Conservation (phyloP, 116 monocot species). For the Papilionanthe hybrid region DNA sequence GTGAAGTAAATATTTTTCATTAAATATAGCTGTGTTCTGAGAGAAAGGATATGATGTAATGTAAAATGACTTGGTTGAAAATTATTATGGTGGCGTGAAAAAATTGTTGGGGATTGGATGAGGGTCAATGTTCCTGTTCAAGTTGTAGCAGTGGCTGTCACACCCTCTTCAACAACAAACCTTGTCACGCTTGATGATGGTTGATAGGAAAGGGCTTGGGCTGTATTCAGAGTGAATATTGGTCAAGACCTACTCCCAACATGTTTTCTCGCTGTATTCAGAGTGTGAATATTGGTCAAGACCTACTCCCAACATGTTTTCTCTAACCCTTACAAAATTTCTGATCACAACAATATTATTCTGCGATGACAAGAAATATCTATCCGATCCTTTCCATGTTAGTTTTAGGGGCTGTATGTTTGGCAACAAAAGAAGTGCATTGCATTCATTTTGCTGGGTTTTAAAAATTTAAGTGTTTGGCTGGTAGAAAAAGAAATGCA, state of each 20-base stretch:
- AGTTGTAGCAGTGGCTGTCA: conserved; percentile 70
- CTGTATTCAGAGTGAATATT: no score
- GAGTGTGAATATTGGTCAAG: conserved; percentile 47
- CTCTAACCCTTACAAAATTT: conserved; percentile 9
- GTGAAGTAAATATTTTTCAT: background rate
- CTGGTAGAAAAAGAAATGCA: no score
- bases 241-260: no score
- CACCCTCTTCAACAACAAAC: no score
- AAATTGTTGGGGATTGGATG: conserved; percentile 16
- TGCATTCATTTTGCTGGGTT: no score
- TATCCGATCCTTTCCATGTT: conserved; percentile 57
- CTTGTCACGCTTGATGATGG: conserved; percentile 47
- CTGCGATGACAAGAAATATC: conserved; percentile 40
- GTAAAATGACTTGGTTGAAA: conserved; percentile 66
- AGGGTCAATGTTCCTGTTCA: conserved; percentile 55
- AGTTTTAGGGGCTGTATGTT: background rate
- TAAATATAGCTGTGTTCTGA: background rate
- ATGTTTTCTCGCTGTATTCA: no score
- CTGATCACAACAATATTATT: conserved; percentile 24
- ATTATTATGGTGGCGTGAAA: conserved; percentile 21
- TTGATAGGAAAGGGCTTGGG: conserved; percentile 70
- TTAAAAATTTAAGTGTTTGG: no score
- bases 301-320: conserved; percentile 54
- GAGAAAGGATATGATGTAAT: conserved; percentile 46
- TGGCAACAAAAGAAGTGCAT: no score